Evolutionary conservation across 164 flowering plant species (phyloP).

Genomic region (Protea cynaroides): DNA sequence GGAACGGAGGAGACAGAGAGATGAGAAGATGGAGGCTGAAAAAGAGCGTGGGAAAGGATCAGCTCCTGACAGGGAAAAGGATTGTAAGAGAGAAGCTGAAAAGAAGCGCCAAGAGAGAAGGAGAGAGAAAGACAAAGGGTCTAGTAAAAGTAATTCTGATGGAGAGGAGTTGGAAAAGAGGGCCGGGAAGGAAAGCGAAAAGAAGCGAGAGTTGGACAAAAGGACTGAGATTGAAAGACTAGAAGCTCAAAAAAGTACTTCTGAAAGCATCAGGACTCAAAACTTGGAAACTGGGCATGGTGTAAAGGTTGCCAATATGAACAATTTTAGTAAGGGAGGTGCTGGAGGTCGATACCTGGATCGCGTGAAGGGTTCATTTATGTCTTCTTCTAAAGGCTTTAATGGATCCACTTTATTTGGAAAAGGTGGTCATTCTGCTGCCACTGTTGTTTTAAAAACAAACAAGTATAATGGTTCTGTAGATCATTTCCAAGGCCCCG

Average conservation of each 20-base stretch:
- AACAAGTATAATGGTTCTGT: conserved; percentile 38
- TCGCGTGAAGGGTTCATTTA: conserved; percentile 66
- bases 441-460: conserved; percentile 40
- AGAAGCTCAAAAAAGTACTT: conserved; percentile 37
- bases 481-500: conserved; percentile 43
- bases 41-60: conserved; percentile 42
- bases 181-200: conserved; percentile 53
- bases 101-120: conserved; percentile 70
- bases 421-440: conserved; percentile 31
- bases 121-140: conserved; percentile 75
- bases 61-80: conserved; percentile 39
- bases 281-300: conserved; percentile 40
- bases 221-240: conserved; percentile 52
- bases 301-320: conserved; percentile 28
- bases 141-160: conserved; percentile 88
- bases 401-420: conserved; percentile 73
- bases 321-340: conserved; percentile 41
- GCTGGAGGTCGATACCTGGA: conserved; percentile 70
- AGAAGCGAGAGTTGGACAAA: conserved; percentile 49
- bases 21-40: conserved; percentile 64
- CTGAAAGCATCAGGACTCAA: conserved; percentile 37
- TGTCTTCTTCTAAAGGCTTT: conserved; percentile 76
- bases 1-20: conserved; percentile 75
- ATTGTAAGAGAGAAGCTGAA: conserved; percentile 61
- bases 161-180: conserved; percentile 70